phyloP scores from a whole-genome alignment of 139 green algal genomes.

The Bryopsis sp. region DNA sequence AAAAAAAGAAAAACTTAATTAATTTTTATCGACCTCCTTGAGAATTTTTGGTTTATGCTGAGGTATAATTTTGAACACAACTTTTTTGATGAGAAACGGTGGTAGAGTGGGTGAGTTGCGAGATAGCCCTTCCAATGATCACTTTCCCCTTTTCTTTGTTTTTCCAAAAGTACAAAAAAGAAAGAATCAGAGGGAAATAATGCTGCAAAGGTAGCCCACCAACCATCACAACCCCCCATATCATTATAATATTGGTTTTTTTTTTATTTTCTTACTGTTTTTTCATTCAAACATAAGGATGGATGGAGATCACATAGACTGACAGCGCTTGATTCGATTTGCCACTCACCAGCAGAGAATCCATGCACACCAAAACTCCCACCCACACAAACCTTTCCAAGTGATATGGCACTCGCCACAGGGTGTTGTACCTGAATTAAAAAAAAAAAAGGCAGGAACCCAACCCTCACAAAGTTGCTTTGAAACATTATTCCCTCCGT shows the following conservation, averaged over 20 bases:
- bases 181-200: too few species aligned
- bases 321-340: not conserved
- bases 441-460: too few species aligned
- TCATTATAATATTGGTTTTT: not conserved
- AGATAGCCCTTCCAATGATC: not conserved
- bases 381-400: conserved; percentile 75
- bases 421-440: conserved; percentile 80
- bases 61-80: not conserved
- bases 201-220: not conserved
- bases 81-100: not conserved
- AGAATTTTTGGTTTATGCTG: not conserved
- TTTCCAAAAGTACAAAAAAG: too few species aligned
- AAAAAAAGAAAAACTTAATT: not conserved
- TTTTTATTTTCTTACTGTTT: not conserved
- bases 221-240: not conserved
- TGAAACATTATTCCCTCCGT: too few species aligned
- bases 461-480: too few species aligned
- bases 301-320: not conserved
- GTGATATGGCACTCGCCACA: conserved; percentile 77
- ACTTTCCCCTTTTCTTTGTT: too few species aligned
- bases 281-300: not conserved
- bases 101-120: not conserved
- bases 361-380: conserved; percentile 55
- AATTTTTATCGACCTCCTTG: not conserved
- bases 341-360: conserved; percentile 57